Evolutionary conservation across 2,329 filamentous ascomycete genomes (phyloP), one percentile per base, ranked within the genome.

Genomic region (Domatiomyces globalis): DNA sequence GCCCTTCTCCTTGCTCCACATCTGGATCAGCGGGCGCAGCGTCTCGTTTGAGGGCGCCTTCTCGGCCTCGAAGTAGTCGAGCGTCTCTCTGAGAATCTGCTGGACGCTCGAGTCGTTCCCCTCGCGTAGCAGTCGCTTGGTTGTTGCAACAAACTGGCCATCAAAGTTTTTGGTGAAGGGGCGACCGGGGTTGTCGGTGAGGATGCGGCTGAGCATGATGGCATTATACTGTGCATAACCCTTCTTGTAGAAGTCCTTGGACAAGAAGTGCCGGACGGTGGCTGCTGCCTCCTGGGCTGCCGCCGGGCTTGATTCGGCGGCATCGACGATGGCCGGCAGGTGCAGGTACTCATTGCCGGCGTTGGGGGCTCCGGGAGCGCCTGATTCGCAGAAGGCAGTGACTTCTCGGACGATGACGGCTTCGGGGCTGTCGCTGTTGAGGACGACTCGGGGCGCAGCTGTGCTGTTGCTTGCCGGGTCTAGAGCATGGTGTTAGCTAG

Each of bases 151-250:
- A 63, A 95, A 96, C 62, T 87, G 87, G 63, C 82, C 76, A 67
- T 95, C 89, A 43, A 96, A 68, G 65, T 94, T 89, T 59, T 85
- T 79, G n/a, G 90, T 95, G 63, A 98, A 98, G 1, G 81, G 87
- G 49, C 78, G 76, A 27, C 90, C 90, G 0, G 92, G 92, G 65
- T 98, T 95, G 67, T 96, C 89, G 60, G 82, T 77, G 58, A 98
- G 73, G 63, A 98, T 98, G 55, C 90, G 84, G 60, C 94, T 75
- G 51, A 98, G 78, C 92, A 96, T 96, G 63, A 96, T 81, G 56
- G 87, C 84, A 70, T 96, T 95, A 75, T 95, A 96, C 68, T 96
- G 90, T 60, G 83, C 81, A 61, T 85, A 81, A 8, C 86, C 80
- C 45, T 73, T 69, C 33, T 65, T 65, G 58, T 69, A 74, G 68